Percentiles rank a stretch among this genome's conserved stretches.
Conservation (phyloP, 1,284 basidiomycete genomes). For the Trichosporon coremiiforme region DNA sequence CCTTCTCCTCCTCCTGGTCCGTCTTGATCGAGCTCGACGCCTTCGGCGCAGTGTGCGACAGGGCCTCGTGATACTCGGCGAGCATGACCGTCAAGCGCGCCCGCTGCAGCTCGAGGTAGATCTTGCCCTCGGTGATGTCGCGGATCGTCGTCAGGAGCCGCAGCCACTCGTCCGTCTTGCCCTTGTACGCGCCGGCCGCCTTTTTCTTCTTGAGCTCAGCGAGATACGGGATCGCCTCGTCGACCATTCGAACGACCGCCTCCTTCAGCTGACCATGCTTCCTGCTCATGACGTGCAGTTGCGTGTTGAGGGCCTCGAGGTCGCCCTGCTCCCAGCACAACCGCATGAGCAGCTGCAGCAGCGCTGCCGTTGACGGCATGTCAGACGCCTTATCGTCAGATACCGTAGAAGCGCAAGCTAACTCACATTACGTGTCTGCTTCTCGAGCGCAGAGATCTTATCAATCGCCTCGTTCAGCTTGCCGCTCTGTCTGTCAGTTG, state of each 20-base stretch:
- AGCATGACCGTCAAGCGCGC: conserved; percentile 88
- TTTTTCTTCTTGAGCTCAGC: conserved; percentile 63
- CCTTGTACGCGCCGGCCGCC: conserved; percentile 54
- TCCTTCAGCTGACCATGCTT: conserved; percentile 97
- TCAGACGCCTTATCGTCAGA: conserved; percentile 75
- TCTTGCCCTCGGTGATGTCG: conserved; percentile 95
- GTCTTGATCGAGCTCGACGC: conserved; percentile 15
- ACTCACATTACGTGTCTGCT: conserved; percentile 91
- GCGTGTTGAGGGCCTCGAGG: conserved; percentile 70
- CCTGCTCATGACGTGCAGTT: conserved; percentile 77
- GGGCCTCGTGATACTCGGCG: conserved; percentile 76
- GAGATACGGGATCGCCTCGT: conserved; percentile 77
- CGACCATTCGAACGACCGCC: conserved; percentile 86
- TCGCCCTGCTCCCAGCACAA: conserved; percentile 68
- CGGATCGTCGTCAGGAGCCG: conserved; percentile 85
- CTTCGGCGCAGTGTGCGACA: conserved; percentile 56
- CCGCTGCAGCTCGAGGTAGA: conserved; percentile 95
- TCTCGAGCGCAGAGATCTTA: conserved; percentile 85
- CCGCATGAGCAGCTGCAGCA: conserved; percentile 73
- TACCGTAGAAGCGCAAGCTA: background rate
- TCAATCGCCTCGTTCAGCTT: conserved; percentile 84
- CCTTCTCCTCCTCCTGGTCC: conserved; percentile 18
- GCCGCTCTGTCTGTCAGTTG: conserved; percentile 59
- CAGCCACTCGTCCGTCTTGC: conserved; percentile 76
- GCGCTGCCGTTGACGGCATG: conserved; percentile 81